Percentiles rank a stretch among this genome's conserved stretches.
Evolutionary conservation across 2,329 filamentous ascomycete genomes (phyloP).

Genomic region (Juglanconis juglandina): DNA sequence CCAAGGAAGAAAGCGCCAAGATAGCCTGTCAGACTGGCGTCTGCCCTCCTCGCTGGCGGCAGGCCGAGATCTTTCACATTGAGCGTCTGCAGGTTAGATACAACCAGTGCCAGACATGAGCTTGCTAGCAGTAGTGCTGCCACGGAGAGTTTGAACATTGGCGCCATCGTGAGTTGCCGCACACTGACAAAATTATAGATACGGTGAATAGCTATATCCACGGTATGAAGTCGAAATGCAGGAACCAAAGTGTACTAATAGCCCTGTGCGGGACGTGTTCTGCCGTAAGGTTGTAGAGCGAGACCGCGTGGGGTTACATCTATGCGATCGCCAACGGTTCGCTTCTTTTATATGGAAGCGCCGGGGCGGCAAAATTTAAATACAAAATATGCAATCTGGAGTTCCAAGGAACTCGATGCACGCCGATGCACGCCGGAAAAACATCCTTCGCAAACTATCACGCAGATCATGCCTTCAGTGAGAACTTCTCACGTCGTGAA

Average conservation of each 20-base stretch:
- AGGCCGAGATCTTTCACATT: slow-evolving; percentile 20
- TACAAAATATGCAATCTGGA: no score
- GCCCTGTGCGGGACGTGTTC: not conserved
- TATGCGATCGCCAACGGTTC: not conserved
- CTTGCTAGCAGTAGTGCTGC: slow-evolving; percentile 6
- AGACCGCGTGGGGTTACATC: not conserved
- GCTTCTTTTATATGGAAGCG: not conserved
- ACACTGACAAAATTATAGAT: not conserved
- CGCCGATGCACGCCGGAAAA: not conserved
- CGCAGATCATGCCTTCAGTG: not conserved
- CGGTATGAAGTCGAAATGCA: not conserved
- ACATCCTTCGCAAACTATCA: not conserved
- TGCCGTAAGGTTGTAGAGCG: not conserved
- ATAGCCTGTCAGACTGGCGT: slow-evolving; percentile 45
- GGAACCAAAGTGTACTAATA: not conserved
- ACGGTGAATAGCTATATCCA: not conserved
- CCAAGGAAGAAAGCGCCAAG: slow-evolving; percentile 54
- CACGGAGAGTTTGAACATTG: not conserved
- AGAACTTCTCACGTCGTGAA: no score
- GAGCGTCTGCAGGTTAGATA: not conserved
- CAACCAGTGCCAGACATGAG: slow-evolving; percentile 1
- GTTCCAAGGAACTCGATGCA: not conserved
- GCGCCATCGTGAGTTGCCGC: not conserved
- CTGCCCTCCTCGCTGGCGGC: slow-evolving; percentile 29
- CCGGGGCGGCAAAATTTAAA: not conserved